Conservation (phyloP, 768 basidiomycete species). For the Rhodotorula toruloides region DNA sequence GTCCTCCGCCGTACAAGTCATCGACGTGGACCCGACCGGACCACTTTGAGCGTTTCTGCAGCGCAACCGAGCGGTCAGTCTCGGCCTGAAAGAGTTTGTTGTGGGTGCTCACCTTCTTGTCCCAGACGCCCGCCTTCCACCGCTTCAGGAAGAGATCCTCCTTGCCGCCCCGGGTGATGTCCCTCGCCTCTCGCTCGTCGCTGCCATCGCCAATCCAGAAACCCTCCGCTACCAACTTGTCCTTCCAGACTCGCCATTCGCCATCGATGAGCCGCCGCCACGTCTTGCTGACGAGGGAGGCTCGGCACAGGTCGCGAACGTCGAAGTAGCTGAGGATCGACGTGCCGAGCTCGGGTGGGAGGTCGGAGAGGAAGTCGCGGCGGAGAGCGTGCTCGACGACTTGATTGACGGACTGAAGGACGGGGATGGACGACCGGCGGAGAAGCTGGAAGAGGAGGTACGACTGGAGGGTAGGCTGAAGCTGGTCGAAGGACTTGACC, state of each 20-base stretch:
- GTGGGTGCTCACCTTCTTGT: constrained; percentile 17
- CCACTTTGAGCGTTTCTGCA: constrained; percentile 3
- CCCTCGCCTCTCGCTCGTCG: constrained; percentile 70
- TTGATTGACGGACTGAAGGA: constrained; percentile 79
- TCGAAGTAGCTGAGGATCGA: constrained; percentile 80
- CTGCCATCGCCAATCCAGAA: constrained; percentile 85
- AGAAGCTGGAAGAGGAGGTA: constrained; percentile 88
- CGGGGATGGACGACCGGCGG: constrained; percentile 83
- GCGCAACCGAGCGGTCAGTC: neutral
- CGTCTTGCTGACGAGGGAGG: constrained; percentile 70
- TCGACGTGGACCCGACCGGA: constrained; percentile 51
- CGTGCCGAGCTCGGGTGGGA: constrained; percentile 87
- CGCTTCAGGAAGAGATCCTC: constrained; percentile 38
- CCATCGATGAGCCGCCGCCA: constrained; percentile 92
- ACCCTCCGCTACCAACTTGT: constrained; percentile 71
- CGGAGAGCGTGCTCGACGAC: constrained; percentile 85
- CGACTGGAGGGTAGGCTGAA: constrained; percentile 80
- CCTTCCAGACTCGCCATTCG: constrained; percentile 82
- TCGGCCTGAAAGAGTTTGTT: neutral
- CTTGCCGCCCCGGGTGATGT: constrained; percentile 50
- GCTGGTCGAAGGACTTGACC: constrained; percentile 68
- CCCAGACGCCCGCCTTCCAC: constrained; percentile 41
- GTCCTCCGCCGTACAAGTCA: constrained; percentile 45
- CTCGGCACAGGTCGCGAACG: constrained; percentile 72
- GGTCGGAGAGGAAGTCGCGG: constrained; percentile 85